A percentile compares a stretch with the other conserved stretches of the same genome.
These are phyloP conservation scores for Hysterium pulicare DNA, from an alignment of 2,329 filamentous ascomycete genomes.

Conservation along the genomic window DNA sequence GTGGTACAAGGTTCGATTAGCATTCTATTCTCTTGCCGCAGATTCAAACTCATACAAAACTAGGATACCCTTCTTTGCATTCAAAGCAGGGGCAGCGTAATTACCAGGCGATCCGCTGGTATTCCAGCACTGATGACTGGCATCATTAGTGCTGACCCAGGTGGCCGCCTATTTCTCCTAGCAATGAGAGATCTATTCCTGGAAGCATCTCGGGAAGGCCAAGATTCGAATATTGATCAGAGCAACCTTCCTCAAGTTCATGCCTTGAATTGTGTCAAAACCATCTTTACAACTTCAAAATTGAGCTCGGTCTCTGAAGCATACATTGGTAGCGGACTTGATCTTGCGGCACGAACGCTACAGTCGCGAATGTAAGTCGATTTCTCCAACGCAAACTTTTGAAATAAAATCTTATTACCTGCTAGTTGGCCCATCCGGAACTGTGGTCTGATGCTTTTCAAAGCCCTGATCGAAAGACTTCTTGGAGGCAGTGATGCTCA, in stretches of 20 bases:
- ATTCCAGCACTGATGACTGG: slow-evolving; percentile 84
- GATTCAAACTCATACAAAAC: not conserved
- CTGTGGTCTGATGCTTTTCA: slow-evolving; percentile 83
- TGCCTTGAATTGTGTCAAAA: slow-evolving; percentile 88
- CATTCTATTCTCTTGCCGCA: not conserved
- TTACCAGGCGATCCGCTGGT: slow-evolving; percentile 85
- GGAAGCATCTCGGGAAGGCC: slow-evolving; percentile 56
- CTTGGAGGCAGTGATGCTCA: slow-evolving; percentile 67
- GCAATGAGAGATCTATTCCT: slow-evolving; percentile 61
- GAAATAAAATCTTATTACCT: slow-evolving; percentile 5
- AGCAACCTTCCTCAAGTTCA: slow-evolving; percentile 82
- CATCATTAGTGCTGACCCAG: slow-evolving; percentile 65
- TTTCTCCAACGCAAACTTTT: not conserved
- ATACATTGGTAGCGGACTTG: slow-evolving; percentile 69
- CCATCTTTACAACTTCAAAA: slow-evolving; percentile 81
- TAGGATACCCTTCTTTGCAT: slow-evolving; percentile 68
- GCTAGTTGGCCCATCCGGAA: slow-evolving; percentile 88
- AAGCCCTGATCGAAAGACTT: slow-evolving; percentile 76
- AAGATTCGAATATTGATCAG: slow-evolving; percentile 52
- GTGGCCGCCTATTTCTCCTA: slow-evolving; percentile 56
- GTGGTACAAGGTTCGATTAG: slow-evolving; percentile 60
- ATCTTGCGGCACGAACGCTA: slow-evolving; percentile 76
- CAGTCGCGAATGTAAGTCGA: slow-evolving; percentile 68
- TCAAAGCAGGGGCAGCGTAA: slow-evolving; percentile 69
- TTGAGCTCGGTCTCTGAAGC: slow-evolving; percentile 70